phyloP scores from a whole-genome alignment of 2,329 filamentous ascomycete species.

The Paraconiothyrium sp. region DNA sequence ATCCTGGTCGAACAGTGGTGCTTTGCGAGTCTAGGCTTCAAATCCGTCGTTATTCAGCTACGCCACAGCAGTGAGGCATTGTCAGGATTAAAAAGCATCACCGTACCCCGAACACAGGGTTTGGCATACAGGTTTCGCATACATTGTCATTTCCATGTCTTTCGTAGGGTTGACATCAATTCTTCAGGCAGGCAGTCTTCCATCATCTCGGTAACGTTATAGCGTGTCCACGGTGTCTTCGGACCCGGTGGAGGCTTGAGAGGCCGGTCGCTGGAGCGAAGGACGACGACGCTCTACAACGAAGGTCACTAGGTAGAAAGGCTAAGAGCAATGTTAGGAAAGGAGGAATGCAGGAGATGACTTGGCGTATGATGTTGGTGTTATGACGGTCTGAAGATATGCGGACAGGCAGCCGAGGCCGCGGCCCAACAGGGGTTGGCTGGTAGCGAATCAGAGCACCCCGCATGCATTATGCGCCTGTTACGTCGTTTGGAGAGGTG shows the following conservation, averaged over 20 bases:
- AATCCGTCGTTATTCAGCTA: not conserved
- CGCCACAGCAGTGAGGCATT: not conserved
- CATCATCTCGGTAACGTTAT: not conserved
- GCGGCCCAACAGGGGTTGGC: slow-evolving; percentile 7
- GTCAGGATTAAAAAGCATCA: not conserved
- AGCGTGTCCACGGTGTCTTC: not conserved
- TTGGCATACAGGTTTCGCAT: no score
- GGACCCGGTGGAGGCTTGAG: no score
- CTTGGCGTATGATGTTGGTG: not conserved
- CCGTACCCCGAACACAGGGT: not conserved
- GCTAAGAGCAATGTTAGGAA: not conserved
- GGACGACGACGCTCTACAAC: not conserved
- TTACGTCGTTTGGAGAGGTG: not conserved
- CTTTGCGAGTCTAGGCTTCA: not conserved
- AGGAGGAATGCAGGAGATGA: not conserved
- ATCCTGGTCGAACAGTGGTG: not conserved
- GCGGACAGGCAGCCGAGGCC: not conserved
- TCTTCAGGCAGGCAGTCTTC: no score
- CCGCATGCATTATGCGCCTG: not conserved
- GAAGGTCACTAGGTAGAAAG: not conserved
- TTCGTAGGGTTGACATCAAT: no score
- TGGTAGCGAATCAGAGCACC: slow-evolving; percentile 1
- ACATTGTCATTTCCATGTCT: not conserved
- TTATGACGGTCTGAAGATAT: not conserved
- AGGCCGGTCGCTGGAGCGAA: not conserved